Evolutionary conservation across 2,329 filamentous ascomycete genomes (phyloP).

Genomic region (Myriosclerotinia duriaeana): DNA sequence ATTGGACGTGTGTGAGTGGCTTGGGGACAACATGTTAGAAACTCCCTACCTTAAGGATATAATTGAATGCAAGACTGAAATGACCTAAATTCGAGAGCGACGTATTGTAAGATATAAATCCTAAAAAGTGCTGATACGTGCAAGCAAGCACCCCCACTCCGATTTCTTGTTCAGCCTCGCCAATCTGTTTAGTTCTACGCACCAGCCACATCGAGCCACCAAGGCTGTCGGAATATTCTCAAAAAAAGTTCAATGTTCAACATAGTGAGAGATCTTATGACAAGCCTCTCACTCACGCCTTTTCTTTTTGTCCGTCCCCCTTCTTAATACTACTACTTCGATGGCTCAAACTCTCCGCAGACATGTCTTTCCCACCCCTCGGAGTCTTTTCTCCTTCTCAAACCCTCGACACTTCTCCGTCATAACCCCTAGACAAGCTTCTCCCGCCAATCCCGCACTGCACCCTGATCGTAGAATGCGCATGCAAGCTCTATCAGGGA

Average conservation of each 20-base stretch:
- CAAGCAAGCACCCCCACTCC: neutral
- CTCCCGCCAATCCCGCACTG: constrained; percentile 5
- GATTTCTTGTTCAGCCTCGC: neutral
- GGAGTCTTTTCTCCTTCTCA: constrained; percentile 22
- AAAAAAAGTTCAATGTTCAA: constrained; percentile 5
- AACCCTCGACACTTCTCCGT: constrained; percentile 34
- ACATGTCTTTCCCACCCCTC: constrained; percentile 28
- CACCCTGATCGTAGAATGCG: constrained; percentile 15
- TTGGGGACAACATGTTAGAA: neutral
- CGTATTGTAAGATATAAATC: neutral
- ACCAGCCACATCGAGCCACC: constrained; percentile 6
- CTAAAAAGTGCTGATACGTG: neutral
- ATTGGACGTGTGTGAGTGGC: neutral
- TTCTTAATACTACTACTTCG: constrained; percentile 5
- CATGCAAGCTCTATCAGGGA: neutral
- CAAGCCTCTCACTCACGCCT: neutral
- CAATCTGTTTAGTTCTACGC: neutral
- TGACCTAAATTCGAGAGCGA: neutral
- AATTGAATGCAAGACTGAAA: neutral
- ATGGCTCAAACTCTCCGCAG: constrained; percentile 36
- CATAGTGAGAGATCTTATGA: constrained; percentile 3
- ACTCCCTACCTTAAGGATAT: neutral
- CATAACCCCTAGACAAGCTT: constrained; percentile 23
- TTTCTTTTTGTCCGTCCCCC: neutral
- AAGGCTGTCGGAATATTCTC: constrained; percentile 9